Evolutionary conservation across 78 protist species (phyloP), one percentile per base, ranked within the genome.

Genomic region (Chrysochromulina tobinii): DNA sequence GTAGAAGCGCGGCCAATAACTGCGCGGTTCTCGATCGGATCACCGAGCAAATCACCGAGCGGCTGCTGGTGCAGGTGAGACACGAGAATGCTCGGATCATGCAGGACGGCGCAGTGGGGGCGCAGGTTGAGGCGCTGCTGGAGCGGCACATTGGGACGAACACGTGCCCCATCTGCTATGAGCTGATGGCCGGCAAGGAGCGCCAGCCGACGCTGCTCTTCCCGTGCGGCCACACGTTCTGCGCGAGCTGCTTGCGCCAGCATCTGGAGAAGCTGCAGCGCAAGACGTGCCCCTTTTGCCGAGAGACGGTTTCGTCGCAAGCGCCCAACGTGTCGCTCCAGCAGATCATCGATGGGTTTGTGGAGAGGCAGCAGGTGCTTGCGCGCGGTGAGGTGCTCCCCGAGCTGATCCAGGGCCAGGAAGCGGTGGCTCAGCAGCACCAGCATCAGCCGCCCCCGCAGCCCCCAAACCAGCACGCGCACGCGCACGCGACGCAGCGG

Each of bases 171-270:
- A 87, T 87, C 4, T 87, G 90, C 50, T 66, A 51, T 48, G 90
- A 87, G 81, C 79, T 87, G 27, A 87, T 87, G 90, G 61, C 51
- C 50, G 68, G 68, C 64, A 38, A 12, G 38, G 59, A 12, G 5
- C 55, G 12, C 69, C 27, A 8, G 27, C 90, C 90, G n/a, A 51
- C 67, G 61, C 54, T 87, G 14, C 81, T 87, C 68, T 66, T 87
- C 51, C 90, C 90, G 50, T 87, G 90, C 18, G 90, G 90, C 7
- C 90, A 87, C 81, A 68, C 81, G 2, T 67, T 87, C 90, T 87
- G 90, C 51, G 79, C 59, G 21, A 51, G 4, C 14, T 87, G 90
- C 50, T 6, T 87, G 48, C 5, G 21, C 53, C 12, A 18, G 15
- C 90, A 87, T n/a, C 4, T 3, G 89, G 79, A 67, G 20, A 66